These are phyloP conservation scores for Auricularia cornea DNA, from an alignment of 768 basidiomycete species.

Conservation along the genomic window DNA sequence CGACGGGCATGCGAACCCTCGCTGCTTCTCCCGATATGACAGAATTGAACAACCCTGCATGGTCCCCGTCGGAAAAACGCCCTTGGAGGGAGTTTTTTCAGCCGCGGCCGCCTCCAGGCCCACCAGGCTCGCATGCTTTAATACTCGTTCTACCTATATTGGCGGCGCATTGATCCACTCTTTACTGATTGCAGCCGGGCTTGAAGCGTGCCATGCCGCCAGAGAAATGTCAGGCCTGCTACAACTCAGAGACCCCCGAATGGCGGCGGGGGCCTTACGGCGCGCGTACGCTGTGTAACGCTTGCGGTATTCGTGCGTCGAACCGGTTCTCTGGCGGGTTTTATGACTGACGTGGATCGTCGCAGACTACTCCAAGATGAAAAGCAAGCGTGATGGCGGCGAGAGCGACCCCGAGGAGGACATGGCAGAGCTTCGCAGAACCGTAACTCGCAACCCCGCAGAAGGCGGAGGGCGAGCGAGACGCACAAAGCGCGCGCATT, in stretches of 20 bases:
- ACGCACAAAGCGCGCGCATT: background rate
- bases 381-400: background rate
- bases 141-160: conserved; percentile 16
- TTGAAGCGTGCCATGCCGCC: conserved; percentile 72
- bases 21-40: conserved; percentile 1
- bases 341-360: background rate
- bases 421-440: background rate
- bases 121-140: background rate
- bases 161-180: conserved; percentile 19
- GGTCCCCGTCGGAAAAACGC: no score
- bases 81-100: no score
- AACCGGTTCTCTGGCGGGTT: background rate
- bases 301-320: conserved; percentile 72
- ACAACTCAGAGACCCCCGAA: conserved; percentile 82
- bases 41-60: background rate
- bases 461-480: background rate
- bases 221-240: conserved; percentile 81
- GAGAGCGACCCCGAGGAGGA: background rate
- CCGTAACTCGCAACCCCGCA: background rate
- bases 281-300: conserved; percentile 76
- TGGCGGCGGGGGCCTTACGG: conserved; percentile 82
- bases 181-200: conserved; percentile 11
- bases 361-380: background rate
- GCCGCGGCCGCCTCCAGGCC: background rate
- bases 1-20: conserved; percentile 1